Evolutionary conservation across 257 asterid genomes (phyloP).

Genomic region (Solanum etuberosum): DNA sequence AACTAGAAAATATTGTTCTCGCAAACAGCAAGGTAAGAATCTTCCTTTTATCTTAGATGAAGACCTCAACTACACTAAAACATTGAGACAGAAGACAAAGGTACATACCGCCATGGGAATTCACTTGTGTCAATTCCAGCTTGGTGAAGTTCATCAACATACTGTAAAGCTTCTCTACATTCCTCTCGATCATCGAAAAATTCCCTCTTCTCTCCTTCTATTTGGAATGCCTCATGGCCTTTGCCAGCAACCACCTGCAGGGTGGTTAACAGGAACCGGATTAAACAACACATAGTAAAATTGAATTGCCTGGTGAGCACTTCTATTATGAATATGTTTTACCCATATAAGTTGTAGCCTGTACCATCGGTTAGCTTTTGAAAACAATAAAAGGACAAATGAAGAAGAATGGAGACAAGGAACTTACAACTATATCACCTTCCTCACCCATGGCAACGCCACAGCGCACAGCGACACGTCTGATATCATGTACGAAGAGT

Average conservation of each 20-base stretch:
- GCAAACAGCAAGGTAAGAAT: neutral
- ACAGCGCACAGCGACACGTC: constrained; percentile 94
- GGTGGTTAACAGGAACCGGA: neutral
- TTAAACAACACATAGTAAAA: neutral
- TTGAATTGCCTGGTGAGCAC: neutral
- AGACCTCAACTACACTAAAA: neutral
- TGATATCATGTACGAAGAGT: constrained; percentile 81
- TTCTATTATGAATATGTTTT: neutral
- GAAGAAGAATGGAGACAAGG: neutral
- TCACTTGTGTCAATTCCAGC: constrained; percentile 98
- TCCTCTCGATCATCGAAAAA: constrained; percentile 95
- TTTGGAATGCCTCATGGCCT: constrained; percentile 74
- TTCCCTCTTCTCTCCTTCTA: constrained; percentile 81
- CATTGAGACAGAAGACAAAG: neutral
- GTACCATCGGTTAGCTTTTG: neutral
- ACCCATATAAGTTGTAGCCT: neutral
- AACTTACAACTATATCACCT: constrained; percentile 91
- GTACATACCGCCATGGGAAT: constrained; percentile 85
- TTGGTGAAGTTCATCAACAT: constrained; percentile 97
- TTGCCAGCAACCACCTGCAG: constrained; percentile 93
- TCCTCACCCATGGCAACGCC: constrained; percentile 99
- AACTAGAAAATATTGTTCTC: neutral
- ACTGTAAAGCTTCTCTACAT: constrained; percentile 93
- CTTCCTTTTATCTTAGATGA: neutral
- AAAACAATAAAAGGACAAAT: neutral